A percentile compares a stretch with the other conserved stretches of the same genome.
phyloP scores from a whole-genome alignment of 176 grass and related monocot species.

The Rhynchospora tenuis region DNA sequence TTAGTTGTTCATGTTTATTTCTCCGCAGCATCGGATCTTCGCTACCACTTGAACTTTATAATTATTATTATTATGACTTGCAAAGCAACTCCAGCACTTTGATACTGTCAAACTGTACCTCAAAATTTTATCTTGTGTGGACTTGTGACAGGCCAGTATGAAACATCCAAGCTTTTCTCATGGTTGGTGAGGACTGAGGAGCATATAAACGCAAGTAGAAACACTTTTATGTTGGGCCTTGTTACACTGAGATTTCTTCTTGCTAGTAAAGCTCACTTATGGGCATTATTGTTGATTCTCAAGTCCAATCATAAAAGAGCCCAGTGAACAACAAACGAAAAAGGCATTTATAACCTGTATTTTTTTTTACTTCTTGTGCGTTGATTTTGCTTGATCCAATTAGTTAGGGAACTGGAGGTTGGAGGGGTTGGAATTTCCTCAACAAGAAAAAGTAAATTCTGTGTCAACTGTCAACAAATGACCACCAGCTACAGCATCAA shows the following conservation, averaged over 20 bases:
- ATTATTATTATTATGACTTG: neutral
- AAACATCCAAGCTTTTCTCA: neutral
- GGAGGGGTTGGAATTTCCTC: too few species aligned
- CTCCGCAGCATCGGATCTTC: neutral
- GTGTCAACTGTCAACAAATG: neutral
- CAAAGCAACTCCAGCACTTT: neutral
- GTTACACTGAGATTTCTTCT: neutral
- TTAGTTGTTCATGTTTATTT: neutral
- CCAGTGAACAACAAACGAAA: neutral
- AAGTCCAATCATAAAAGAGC: neutral
- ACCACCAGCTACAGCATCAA: neutral
- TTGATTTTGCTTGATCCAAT: too few species aligned
- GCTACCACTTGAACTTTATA: neutral
- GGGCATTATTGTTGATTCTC: neutral
- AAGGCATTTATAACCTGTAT: neutral
- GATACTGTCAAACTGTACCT: neutral
- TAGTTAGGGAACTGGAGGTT: too few species aligned
- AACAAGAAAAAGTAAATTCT: too few species aligned
- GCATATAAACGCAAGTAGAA: neutral
- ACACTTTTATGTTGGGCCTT: neutral
- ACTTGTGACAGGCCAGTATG: neutral
- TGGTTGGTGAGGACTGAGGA: neutral
- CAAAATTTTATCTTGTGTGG: neutral
- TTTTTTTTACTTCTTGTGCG: too few species aligned
- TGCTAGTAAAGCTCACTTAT: too few species aligned